Percentiles rank a stretch among this genome's conserved stretches.
phyloP scores from a whole-genome alignment of 2,329 filamentous ascomycete species.

The Chaetomiaceae sp. region DNA sequence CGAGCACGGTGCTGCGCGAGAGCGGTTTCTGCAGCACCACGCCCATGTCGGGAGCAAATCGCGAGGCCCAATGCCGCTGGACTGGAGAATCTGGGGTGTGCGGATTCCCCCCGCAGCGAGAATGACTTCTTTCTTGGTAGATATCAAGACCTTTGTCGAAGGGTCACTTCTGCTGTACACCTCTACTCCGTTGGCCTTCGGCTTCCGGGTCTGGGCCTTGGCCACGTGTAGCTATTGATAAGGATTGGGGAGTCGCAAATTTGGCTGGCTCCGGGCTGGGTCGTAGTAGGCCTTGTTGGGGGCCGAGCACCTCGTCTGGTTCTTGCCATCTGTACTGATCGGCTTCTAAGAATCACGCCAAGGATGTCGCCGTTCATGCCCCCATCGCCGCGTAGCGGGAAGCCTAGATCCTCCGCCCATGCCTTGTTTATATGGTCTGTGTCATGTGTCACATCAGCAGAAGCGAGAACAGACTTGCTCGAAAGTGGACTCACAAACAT shows the following conservation, averaged over 20 bases:
- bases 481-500: constrained; percentile 12
- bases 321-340: constrained; percentile 5
- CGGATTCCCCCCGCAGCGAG: constrained; percentile 39
- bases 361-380: constrained; percentile 3
- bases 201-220: constrained; percentile 50
- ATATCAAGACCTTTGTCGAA: constrained; percentile 8
- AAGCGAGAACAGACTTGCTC: too few species aligned
- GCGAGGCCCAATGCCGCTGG: constrained; percentile 45
- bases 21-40: constrained; percentile 36
- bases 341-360: constrained; percentile 8
- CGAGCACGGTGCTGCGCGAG: constrained; percentile 37
- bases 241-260: constrained; percentile 60
- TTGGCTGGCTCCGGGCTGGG: constrained; percentile 41
- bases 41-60: constrained; percentile 33
- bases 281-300: constrained; percentile 30
- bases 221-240: constrained; percentile 39
- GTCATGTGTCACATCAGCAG: too few species aligned
- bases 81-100: constrained; percentile 44
- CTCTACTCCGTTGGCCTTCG: constrained; percentile 55
- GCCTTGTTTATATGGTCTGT: constrained; percentile 1
- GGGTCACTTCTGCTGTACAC: constrained; percentile 41
- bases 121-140: constrained; percentile 37
- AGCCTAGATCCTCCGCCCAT: constrained; percentile 8
- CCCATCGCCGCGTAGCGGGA: constrained; percentile 5
- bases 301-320: constrained; percentile 19